These are phyloP conservation scores for Boletus coccyginus DNA, from an alignment of 768 basidiomycete genomes.

Conservation along the genomic window DNA sequence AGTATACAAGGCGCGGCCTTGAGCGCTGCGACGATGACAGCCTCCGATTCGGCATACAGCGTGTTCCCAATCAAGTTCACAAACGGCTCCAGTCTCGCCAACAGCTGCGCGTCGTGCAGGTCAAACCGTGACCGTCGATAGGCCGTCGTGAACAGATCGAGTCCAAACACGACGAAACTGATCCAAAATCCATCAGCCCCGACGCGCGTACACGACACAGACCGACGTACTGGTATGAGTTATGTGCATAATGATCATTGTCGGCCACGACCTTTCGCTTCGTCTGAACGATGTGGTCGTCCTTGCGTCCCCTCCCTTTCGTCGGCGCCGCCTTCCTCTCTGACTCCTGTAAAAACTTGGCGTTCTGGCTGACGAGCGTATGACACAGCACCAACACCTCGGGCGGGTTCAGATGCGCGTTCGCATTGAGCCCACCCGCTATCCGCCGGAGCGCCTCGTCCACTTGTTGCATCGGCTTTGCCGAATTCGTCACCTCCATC, in stretches of 20 bases:
- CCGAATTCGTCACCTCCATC: conserved; percentile 80
- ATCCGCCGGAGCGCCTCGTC: conserved; percentile 88
- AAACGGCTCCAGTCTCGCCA: conserved; percentile 85
- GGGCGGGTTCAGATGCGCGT: conserved; percentile 61
- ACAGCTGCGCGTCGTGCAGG: conserved; percentile 67
- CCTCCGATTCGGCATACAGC: conserved; percentile 77
- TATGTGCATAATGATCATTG: conserved; percentile 73
- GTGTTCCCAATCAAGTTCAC: conserved; percentile 87
- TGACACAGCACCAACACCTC: conserved; percentile 83
- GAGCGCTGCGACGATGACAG: conserved; percentile 72
- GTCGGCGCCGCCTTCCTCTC: conserved; percentile 35
- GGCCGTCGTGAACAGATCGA: conserved; percentile 88
- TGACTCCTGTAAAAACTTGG: conserved; percentile 73
- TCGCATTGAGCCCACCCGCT: conserved; percentile 80
- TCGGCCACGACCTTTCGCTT: conserved; percentile 60
- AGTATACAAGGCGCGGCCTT: conserved; percentile 78
- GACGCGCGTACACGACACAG: background rate
- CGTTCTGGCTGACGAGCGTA: conserved; percentile 88
- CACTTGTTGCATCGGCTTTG: conserved; percentile 76
- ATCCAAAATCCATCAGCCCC: background rate
- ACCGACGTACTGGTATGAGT: conserved; percentile 73
- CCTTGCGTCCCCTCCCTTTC: conserved; percentile 35
- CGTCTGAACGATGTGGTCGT: conserved; percentile 70
- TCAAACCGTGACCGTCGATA: conserved; percentile 85
- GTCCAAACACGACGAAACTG: conserved; percentile 87